These are phyloP conservation scores for Penstemon newberryi DNA, from an alignment of 257 asterid species.

Conservation along the genomic window DNA sequence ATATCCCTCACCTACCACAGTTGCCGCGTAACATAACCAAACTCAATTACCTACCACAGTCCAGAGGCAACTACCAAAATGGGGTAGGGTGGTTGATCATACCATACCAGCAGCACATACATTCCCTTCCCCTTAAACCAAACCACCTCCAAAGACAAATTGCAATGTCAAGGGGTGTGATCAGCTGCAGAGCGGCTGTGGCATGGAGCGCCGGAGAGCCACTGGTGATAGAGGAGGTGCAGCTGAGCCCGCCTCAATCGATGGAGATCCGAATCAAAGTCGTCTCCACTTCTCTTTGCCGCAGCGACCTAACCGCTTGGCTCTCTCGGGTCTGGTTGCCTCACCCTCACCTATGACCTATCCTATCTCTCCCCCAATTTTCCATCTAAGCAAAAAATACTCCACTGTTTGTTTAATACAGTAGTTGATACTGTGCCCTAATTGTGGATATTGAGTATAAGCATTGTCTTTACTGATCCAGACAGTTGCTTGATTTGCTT, in stretches of 20 bases:
- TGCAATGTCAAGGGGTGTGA: slow-evolving; percentile 28
- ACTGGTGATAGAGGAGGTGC: slow-evolving; percentile 79
- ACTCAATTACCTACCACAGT: too few species aligned
- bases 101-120: background rate
- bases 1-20: too few species aligned
- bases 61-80: too few species aligned
- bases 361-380: background rate
- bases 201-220: slow-evolving; percentile 84
- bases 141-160: background rate
- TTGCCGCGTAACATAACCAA: too few species aligned
- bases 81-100: too few species aligned
- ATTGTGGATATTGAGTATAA: too few species aligned
- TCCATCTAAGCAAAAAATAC: too few species aligned
- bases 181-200: slow-evolving; percentile 86
- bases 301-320: slow-evolving; percentile 90
- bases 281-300: slow-evolving; percentile 81
- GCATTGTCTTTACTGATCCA: background rate
- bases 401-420: too few species aligned
- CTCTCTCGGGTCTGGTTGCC: slow-evolving; percentile 53
- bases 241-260: slow-evolving; percentile 80
- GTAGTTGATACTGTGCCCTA: too few species aligned
- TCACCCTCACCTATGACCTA: too few species aligned
- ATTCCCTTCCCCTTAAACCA: background rate
- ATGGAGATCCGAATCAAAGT: slow-evolving; percentile 90
- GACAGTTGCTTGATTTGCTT: background rate